phyloP scores from a whole-genome alignment of 768 basidiomycete species.

The Rhodotorula toruloides region DNA sequence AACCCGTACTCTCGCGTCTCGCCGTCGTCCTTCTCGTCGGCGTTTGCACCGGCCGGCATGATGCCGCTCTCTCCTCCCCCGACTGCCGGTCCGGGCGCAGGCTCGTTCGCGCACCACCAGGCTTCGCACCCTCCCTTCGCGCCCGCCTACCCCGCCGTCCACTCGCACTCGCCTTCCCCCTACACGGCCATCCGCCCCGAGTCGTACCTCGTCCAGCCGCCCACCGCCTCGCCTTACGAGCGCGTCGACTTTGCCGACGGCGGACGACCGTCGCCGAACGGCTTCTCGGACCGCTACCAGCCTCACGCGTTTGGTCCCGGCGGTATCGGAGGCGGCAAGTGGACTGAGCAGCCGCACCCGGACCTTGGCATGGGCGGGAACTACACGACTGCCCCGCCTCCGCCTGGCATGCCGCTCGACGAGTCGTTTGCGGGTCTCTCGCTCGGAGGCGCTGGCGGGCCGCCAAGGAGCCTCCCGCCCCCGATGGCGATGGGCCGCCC shows the following conservation, averaged over 20 bases:
- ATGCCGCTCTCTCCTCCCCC: constrained; percentile 33
- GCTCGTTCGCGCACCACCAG: constrained; percentile 16
- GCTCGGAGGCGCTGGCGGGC: background rate
- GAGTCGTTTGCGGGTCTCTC: background rate
- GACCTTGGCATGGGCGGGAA: background rate
- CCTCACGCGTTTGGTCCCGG: background rate
- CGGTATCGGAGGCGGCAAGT: background rate
- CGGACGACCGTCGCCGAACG: constrained; percentile 7
- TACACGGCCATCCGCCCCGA: constrained; percentile 32
- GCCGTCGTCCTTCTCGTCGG: constrained; percentile 21
- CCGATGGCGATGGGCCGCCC: background rate
- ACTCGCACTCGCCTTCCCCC: constrained; percentile 9
- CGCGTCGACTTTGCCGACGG: constrained; percentile 37
- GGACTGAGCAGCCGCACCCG: constrained; percentile 1
- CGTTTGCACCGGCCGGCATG: constrained; percentile 1
- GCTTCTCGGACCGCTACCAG: constrained; percentile 1
- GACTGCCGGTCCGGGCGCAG: constrained; percentile 12
- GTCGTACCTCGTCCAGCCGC: constrained; percentile 28
- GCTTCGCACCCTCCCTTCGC: constrained; percentile 3
- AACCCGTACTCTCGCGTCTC: constrained; percentile 23
- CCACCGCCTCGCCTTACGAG: constrained; percentile 29
- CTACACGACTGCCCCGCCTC: constrained; percentile 13
- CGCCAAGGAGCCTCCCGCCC: constrained; percentile 5
- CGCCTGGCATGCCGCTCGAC: constrained; percentile 5
- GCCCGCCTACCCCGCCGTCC: constrained; percentile 3